Percentiles rank a stretch among this genome's conserved stretches.
Evolutionary conservation across 805 yeast species (phyloP).

Genomic region (Kurtzmaniella cleridarum): DNA sequence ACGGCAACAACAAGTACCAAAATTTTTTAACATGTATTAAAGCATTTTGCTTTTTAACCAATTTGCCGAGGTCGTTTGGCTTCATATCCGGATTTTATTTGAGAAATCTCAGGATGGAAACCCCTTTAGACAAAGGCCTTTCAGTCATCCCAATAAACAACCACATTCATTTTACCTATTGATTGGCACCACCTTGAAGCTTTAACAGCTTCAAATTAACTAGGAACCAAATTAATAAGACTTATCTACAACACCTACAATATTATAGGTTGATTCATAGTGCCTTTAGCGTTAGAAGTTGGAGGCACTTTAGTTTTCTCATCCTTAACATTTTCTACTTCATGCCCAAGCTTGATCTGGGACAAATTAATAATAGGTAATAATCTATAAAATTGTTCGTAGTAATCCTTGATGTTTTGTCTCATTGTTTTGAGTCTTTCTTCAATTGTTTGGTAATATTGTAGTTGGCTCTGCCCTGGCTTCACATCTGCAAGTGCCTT

Average conservation of each 20-base stretch:
- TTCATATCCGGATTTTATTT: no score
- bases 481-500: constrained; percentile 32
- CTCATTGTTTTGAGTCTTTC: constrained; percentile 33
- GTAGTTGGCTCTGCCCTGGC: constrained; percentile 27
- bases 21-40: no score
- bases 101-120: no score
- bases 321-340: constrained; percentile 41
- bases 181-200: no score
- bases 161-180: no score
- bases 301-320: constrained; percentile 1
- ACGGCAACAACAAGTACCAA: no score
- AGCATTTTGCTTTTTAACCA: no score
- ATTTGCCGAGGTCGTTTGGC: no score
- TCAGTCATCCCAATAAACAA: no score
- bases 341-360: constrained; percentile 46
- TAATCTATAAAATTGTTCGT: constrained; percentile 38
- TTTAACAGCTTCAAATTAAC: no score
- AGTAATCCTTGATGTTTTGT: constrained; percentile 36
- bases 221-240: no score
- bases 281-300: constrained; percentile 1
- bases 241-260: constrained; percentile 1
- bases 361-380: constrained; percentile 47
- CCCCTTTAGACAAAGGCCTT: no score
- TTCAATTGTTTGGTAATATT: constrained; percentile 32
- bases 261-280: constrained; percentile 9